These are phyloP conservation scores for Cinnamomum micranthum DNA, from an alignment of 164 flowering plant species.

Conservation along the genomic window DNA sequence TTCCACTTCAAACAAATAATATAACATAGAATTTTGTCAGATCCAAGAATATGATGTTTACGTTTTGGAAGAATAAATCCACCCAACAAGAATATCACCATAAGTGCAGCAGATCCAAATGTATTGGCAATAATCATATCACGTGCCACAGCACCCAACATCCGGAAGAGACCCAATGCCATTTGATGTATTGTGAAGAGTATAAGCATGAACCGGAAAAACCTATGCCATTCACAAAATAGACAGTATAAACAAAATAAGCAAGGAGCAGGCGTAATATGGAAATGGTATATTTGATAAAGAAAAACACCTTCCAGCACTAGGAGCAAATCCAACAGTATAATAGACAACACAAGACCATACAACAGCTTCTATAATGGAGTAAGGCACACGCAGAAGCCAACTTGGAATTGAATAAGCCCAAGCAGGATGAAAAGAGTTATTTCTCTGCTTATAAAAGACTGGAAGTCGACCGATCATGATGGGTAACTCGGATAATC, in stretches of 20 bases:
- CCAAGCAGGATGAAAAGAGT: constrained; percentile 88
- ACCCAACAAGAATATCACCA: constrained; percentile 58
- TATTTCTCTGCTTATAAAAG: constrained; percentile 87
- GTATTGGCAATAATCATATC: constrained; percentile 76
- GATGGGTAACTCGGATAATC: constrained; percentile 81
- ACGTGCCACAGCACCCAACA: constrained; percentile 65
- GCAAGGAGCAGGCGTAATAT: constrained; percentile 7
- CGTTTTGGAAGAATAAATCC: constrained; percentile 89
- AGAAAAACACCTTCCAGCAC: constrained; percentile 58
- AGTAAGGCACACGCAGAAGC: constrained; percentile 84
- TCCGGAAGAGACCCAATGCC: constrained; percentile 79
- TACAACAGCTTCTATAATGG: constrained; percentile 65
- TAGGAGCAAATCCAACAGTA: constrained; percentile 76
- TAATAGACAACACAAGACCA: constrained; percentile 82
- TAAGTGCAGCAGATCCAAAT: constrained; percentile 63
- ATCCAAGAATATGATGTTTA: constrained; percentile 17
- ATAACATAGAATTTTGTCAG: neutral
- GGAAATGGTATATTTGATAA: neutral
- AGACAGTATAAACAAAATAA: constrained; percentile 7
- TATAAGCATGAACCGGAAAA: constrained; percentile 64
- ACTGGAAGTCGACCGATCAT: constrained; percentile 78
- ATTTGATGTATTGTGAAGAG: constrained; percentile 78
- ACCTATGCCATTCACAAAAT: constrained; percentile 40
- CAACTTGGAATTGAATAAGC: constrained; percentile 71
- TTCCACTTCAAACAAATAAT: neutral